phyloP scores from a whole-genome alignment of 2,329 filamentous ascomycete genomes.

The Davidsoniella eucalypti region DNA sequence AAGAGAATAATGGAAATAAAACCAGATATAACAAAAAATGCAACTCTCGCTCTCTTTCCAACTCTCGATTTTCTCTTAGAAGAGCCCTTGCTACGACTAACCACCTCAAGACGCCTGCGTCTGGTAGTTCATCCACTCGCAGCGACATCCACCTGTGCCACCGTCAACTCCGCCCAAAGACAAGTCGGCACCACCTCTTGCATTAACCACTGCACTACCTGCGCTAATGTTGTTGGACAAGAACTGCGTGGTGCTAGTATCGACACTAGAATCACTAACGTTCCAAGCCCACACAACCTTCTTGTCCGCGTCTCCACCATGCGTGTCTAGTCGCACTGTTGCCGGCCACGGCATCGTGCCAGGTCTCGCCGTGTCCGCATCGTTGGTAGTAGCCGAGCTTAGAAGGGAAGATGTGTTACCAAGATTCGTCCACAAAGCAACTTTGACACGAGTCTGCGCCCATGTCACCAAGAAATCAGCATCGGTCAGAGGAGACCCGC shows the following conservation, averaged over 20 bases:
- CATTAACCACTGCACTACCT: conserved; percentile 38
- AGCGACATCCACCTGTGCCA: conserved; percentile 44
- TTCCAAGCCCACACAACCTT: conserved; percentile 40
- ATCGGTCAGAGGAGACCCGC: conserved; percentile 35
- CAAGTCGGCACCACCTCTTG: conserved; percentile 25
- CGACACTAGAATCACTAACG: conserved; percentile 29
- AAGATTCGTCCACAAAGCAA: conserved; percentile 46
- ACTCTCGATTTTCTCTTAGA: not conserved
- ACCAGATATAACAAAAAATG: too few species aligned
- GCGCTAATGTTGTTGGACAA: conserved; percentile 33
- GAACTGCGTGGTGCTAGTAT: conserved; percentile 28
- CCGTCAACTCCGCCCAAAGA: conserved; percentile 45
- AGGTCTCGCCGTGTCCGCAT: conserved; percentile 24
- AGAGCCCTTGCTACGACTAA: not conserved
- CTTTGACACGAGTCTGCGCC: conserved; percentile 43
- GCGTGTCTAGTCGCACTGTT: conserved; percentile 43
- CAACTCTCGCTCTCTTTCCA: not conserved
- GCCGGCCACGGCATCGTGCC: conserved; percentile 49
- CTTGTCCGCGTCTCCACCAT: conserved; percentile 35
- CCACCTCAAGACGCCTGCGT: not conserved
- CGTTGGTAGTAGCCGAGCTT: conserved; percentile 15
- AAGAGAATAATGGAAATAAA: too few species aligned
- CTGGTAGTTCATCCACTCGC: conserved; percentile 37
- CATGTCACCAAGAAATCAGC: conserved; percentile 41
- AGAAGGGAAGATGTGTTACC: conserved; percentile 28